phyloP scores from a whole-genome alignment of 257 asterid genomes.

The Solanum peruvianum region DNA sequence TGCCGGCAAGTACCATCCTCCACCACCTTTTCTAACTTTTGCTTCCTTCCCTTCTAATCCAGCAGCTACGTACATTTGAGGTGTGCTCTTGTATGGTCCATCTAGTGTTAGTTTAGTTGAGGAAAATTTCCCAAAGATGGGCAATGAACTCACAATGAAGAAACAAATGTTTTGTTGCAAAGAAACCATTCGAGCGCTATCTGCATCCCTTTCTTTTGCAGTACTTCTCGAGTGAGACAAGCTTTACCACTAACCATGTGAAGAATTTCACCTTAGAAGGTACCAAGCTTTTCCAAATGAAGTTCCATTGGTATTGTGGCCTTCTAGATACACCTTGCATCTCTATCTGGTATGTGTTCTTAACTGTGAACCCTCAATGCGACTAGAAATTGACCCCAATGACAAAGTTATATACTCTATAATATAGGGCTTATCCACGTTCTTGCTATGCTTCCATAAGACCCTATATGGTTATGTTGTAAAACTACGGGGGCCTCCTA shows the following conservation, averaged over 20 bases:
- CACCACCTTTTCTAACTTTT: background rate
- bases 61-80: background rate
- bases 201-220: background rate
- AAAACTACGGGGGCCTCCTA: background rate
- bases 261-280: background rate
- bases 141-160: background rate
- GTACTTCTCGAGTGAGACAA: background rate
- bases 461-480: background rate
- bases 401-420: too few species aligned
- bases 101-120: background rate
- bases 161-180: background rate
- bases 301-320: background rate
- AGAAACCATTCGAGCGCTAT: background rate
- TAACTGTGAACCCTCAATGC: background rate
- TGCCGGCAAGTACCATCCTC: background rate
- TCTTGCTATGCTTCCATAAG: background rate
- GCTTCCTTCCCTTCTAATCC: background rate
- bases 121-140: background rate
- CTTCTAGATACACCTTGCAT: background rate
- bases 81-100: background rate
- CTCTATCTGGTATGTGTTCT: background rate
- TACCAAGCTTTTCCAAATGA: background rate
- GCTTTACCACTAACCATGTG: background rate
- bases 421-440: too few species aligned
- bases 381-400: too few species aligned